These are phyloP conservation scores for Sherardia arvensis DNA, from an alignment of 257 asterid genomes.

Conservation along the genomic window DNA sequence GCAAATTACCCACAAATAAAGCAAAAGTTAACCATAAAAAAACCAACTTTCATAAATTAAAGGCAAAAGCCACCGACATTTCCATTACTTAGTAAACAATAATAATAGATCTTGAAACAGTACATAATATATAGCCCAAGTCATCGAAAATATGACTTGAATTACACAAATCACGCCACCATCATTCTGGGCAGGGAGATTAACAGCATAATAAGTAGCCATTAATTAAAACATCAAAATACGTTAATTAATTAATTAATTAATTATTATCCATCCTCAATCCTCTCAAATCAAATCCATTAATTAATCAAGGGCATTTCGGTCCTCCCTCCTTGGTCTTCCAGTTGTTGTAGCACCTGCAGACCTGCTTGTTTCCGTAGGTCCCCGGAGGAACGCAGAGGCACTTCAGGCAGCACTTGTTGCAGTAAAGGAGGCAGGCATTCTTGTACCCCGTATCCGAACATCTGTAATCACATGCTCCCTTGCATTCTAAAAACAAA, in stretches of 20 bases:
- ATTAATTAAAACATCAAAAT: not conserved
- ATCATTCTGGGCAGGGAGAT: not conserved
- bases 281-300: not conserved
- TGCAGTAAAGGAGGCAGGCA: slow-evolving; percentile 40
- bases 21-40: not conserved
- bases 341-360: slow-evolving; percentile 46
- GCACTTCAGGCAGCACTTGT: slow-evolving; percentile 45
- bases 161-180: not conserved
- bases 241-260: not conserved
- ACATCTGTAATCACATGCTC: slow-evolving; percentile 36
- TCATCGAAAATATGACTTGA: slow-evolving; percentile 1
- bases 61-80: not conserved
- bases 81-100: not conserved
- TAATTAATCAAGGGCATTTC: slow-evolving; percentile 31
- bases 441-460: slow-evolving; percentile 26
- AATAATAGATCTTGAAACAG: not conserved
- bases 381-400: slow-evolving; percentile 61
- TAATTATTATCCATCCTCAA: not conserved
- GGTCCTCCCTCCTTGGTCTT: slow-evolving; percentile 58
- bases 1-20: not conserved
- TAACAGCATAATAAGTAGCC: not conserved
- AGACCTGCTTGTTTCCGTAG: slow-evolving; percentile 37
- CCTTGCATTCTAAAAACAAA: slow-evolving; percentile 22
- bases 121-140: not conserved
- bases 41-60: not conserved